Evolutionary conservation across 2,329 filamentous ascomycete genomes (phyloP), one percentile per base, ranked within the genome.

Genomic region (Exserohilum turcica): DNA sequence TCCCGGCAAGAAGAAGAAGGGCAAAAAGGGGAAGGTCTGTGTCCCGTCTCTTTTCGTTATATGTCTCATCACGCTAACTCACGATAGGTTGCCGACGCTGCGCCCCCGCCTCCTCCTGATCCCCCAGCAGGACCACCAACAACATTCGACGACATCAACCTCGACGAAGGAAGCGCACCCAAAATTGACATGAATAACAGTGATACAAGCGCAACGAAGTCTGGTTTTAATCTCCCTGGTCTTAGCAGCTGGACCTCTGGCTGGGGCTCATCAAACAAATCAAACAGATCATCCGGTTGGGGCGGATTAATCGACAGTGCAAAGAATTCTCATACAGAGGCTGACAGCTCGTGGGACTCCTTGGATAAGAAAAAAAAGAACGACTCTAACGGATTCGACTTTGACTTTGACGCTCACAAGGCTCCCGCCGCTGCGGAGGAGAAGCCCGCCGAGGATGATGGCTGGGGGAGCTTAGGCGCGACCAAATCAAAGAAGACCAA

Each of bases 141-240:
- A 64, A 76, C 74, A 46, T 79, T 80, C 57, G 76, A 80, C 61
- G 77, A 78, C 47, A 75, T 80, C 62, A 71, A 74, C 63, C 67
- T 79, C 60, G 71, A 79, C 71, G 75, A 81, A 50, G 65, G 57
- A 31, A 59, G 54, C 39, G 76, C 74, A 45, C 78, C 78, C 18
- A 78, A 80, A 66, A 74, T 80, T 59, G 77, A 80, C 54, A 70
- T 81, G 55, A 76, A 75, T 56, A 78, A 80, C 57, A 76, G 75
- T 39, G 67, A 69, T 42, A 59, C 65, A 18, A 60, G 58, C 16
- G 54, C 56, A 46, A 35, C 56, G 13, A 68, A 70, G 62, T 62
- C 67, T 57, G 57, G 55, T 51, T 65, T 67, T 38, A 56, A 64
- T 32, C 62, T 72, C 44, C 42, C 54, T 29, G 44, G 64, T 28